Evolutionary conservation across 352 stramenopile genomes (phyloP), one percentile per base, ranked within the genome.

Genomic region (Pythium pyrilobum): DNA sequence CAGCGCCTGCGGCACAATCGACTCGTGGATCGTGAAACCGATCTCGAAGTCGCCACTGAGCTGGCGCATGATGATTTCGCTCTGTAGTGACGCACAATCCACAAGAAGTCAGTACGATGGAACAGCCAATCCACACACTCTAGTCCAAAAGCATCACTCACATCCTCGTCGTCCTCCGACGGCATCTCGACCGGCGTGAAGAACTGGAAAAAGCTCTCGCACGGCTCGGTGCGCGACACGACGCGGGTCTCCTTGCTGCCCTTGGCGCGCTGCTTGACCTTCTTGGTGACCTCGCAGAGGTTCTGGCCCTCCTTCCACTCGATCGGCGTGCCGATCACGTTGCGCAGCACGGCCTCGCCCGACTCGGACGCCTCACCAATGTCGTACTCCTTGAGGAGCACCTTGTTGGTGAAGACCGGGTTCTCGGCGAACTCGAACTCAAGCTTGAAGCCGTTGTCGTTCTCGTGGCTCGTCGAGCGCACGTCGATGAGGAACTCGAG

Each of bases 191-290:
- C 79, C 1, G 78, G 78, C 40, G 79, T 82, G 59, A 93, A 93
- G 62, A 93, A 88, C 66, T 90, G 80, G 66, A 93, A 93, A 57
- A 93, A 93, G 61, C 78, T 90, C 37, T 93, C 83, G 65, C 81
- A 91, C 16, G 80, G 74, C 63, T 93, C 83, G 5, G 81, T 87
- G 60, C 81, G 80, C 60, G 59, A 87, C 18, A 93, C 67, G 12
- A 93, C 77, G 53, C 83, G 83, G 20, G 80, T 85, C 45, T 86
- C 76, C 67, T 85, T 87, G 48, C 71, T 78, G 40, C 77, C 81
- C 75, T 91, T 91, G 37, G 83, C 70, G 52, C 81, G 80, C 66
- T 93, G 83, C 68, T 91, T 93, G 43, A 93, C 81, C 70, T 93
- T 93, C 67, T 91, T 91, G 36, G 76, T 88, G 23, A 88, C 76